Conservation (phyloP, 106 monocot species). For the Xerophyta viscosa region DNA sequence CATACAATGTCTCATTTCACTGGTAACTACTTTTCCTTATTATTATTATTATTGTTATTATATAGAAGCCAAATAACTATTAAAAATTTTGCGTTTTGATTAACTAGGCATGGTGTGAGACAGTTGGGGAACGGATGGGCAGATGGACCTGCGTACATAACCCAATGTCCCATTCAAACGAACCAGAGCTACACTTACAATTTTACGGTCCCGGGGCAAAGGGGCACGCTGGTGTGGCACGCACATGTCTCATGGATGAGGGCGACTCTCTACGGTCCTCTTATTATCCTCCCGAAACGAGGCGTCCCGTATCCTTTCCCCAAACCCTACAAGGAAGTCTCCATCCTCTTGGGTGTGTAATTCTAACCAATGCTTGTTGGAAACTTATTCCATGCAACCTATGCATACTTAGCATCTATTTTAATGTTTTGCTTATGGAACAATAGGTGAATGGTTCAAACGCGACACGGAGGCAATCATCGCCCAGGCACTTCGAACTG, state of each 20-base stretch:
- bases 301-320: constrained; percentile 1
- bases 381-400: no score
- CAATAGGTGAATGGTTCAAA: constrained; percentile 44
- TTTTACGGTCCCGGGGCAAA: constrained; percentile 4
- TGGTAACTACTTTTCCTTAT: constrained; percentile 6
- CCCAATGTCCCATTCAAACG: constrained; percentile 6
- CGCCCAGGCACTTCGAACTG: constrained; percentile 27
- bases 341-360: background rate
- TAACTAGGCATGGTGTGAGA: constrained; percentile 22
- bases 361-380: background rate
- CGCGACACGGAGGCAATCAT: constrained; percentile 34
- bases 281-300: background rate
- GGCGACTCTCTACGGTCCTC: constrained; percentile 1
- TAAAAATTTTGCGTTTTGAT: background rate
- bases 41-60: no score
- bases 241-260: constrained; percentile 8
- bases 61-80: no score
- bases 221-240: constrained; percentile 10
- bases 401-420: no score
- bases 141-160: constrained; percentile 15
- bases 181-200: constrained; percentile 8
- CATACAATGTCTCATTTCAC: constrained; percentile 16
- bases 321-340: constrained; percentile 1
- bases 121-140: constrained; percentile 11
- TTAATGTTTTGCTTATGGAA: no score